These are phyloP conservation scores for Hyphopichia khmerensis DNA, from an alignment of 1,139 yeast species.

Conservation along the genomic window DNA sequence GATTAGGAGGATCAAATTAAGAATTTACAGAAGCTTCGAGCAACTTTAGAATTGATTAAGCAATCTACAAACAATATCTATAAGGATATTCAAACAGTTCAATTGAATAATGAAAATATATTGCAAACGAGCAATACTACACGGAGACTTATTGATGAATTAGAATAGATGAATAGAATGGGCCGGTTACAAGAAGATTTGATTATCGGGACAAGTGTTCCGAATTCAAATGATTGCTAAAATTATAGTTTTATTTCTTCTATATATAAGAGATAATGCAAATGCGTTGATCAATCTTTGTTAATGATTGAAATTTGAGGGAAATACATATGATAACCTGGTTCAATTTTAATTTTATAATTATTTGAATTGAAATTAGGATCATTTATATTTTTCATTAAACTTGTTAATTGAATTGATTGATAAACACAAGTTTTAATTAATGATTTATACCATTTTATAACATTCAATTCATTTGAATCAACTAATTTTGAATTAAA, in stretches of 20 bases:
- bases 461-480: constrained; percentile 4
- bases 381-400: constrained; percentile 10
- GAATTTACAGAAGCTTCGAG: constrained; percentile 25
- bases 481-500: not conserved
- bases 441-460: constrained; percentile 22
- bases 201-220: too few relatives aligned
- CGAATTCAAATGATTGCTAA: too few relatives aligned
- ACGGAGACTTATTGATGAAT: not conserved
- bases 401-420: constrained; percentile 18
- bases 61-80: constrained; percentile 26
- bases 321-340: constrained; percentile 41
- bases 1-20: constrained; percentile 16
- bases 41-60: constrained; percentile 28
- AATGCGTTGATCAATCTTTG: not conserved
- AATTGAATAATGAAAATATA: constrained; percentile 1
- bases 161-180: not conserved
- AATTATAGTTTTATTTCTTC: too few relatives aligned
- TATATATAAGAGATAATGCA: not conserved
- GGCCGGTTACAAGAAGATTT: too few relatives aligned
- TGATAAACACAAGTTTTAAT: constrained; percentile 24
- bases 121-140: not conserved
- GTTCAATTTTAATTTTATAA: constrained; percentile 14
- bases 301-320: constrained; percentile 24
- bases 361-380: constrained; percentile 6
- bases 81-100: constrained; percentile 22